phyloP scores from a whole-genome alignment of 2,329 filamentous ascomycete species.

The Aureobasidium sp. region DNA sequence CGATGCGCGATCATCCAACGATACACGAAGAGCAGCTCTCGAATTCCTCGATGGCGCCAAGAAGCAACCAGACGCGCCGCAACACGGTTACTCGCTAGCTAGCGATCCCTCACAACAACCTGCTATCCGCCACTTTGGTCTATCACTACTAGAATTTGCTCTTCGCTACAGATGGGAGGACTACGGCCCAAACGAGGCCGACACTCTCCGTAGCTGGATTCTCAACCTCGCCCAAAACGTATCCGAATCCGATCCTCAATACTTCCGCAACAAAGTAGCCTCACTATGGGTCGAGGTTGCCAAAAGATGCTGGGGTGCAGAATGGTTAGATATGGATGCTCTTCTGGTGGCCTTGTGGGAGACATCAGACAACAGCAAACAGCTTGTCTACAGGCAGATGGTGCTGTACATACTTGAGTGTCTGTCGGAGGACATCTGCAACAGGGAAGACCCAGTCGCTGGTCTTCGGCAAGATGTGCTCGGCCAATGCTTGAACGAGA shows the following conservation, averaged over 20 bases:
- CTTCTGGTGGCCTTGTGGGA: conserved; percentile 75
- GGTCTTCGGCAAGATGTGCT: conserved; percentile 75
- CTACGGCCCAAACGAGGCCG: conserved; percentile 61
- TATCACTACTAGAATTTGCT: conserved; percentile 84
- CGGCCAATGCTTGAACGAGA: conserved; percentile 85
- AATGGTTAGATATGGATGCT: conserved; percentile 93
- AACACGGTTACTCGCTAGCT: conserved; percentile 78
- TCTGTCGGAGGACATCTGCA: conserved; percentile 89
- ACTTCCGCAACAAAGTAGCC: conserved; percentile 86
- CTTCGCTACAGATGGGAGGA: conserved; percentile 78
- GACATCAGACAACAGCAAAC: conserved; percentile 26
- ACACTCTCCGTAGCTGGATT: conserved; percentile 66
- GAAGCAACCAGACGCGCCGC: conserved; percentile 67
- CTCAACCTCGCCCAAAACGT: conserved; percentile 69
- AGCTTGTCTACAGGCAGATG: conserved; percentile 66
- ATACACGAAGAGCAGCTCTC: conserved; percentile 74
- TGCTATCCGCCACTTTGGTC: conserved; percentile 84
- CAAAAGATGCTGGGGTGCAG: conserved; percentile 80
- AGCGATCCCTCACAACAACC: conserved; percentile 66
- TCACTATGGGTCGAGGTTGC: conserved; percentile 93
- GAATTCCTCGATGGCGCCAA: conserved; percentile 82
- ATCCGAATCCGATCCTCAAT: conserved; percentile 65
- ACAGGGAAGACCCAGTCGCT: conserved; percentile 79
- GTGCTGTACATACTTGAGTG: conserved; percentile 85
- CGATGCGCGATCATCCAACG: conserved; percentile 70